Base-by-base conservation (phyloP, 257 asterid species). In the Solanum gandarillasii region DNA sequence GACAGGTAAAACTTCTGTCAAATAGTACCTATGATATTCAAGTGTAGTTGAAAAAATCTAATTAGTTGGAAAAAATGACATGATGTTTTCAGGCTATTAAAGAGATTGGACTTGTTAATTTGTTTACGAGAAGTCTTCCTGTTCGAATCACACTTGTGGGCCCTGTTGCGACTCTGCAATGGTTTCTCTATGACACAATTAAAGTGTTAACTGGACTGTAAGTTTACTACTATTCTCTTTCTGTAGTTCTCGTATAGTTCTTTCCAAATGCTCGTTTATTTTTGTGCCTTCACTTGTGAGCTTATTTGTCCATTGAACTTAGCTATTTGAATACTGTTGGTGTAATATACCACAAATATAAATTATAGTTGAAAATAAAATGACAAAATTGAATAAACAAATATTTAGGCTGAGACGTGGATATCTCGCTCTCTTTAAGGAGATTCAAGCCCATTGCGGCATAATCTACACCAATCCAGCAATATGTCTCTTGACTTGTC, bases 121-220 rank as follows among this genome's bases (percentile, higher is more conserved):
- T 91, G 62, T 90, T 91, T 76, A 91, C 92, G 4, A 89, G 93
- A 89, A 90, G 92, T 87, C 92, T 91, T 89, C 93, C 93, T 14
- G 86, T 91, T 82, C 87, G 93, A 73, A 86, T 91, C 23, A 72
- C 89, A 89, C 88, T 91, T 23, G 90, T 91, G 39, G 92, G 92
- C 48, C 93, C 93, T 43, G 91, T 87, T 31, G 91, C 88, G 81
- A 91, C 93, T 16, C 39, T 90, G 90, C 92, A 90, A 72, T 91
- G 93, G 93, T 90, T 91, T 86, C 89, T 91, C 82, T 91, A 83
- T 60, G 93, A 91, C 58, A 74, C 89, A 60, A 89, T 91, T 85
- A 91, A 88, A 88, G 90, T 91, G 81, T 79, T 90, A 32, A 91
- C 88, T 84, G 93, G 93, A 86, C 72, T 89, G 93, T 90, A 90